Evolutionary conservation across 306 rosid genomes (phyloP).

Genomic region (Fragaria iinumae): DNA sequence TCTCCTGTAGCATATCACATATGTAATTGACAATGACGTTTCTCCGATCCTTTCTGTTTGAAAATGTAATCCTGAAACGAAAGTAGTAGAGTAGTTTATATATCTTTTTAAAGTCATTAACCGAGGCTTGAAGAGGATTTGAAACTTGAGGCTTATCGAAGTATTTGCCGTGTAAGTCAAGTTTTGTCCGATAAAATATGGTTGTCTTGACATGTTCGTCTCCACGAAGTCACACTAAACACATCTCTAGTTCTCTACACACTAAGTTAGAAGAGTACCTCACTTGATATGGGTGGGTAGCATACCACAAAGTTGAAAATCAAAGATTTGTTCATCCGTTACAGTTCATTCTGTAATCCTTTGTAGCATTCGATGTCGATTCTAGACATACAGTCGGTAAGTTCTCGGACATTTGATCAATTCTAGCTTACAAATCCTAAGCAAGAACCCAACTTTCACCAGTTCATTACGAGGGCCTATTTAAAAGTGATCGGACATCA

Average conservation of each 20-base stretch:
- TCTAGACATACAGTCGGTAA: background rate
- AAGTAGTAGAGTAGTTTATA: background rate
- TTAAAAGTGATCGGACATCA: background rate
- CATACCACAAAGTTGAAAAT: background rate
- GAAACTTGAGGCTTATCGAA: too few species aligned
- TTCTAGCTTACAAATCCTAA: background rate
- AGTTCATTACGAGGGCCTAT: background rate
- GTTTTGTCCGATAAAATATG: too few species aligned
- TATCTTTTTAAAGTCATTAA: too few species aligned
- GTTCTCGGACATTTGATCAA: background rate
- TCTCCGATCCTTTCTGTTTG: background rate
- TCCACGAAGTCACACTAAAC: background rate
- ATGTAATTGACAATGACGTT: background rate
- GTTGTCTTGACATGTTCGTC: too few species aligned
- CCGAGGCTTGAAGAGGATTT: background rate
- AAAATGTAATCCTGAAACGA: background rate
- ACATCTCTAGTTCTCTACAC: too few species aligned
- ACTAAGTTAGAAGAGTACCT: too few species aligned
- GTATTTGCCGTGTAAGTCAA: too few species aligned
- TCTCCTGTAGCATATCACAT: background rate
- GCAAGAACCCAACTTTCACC: background rate
- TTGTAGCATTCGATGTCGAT: background rate
- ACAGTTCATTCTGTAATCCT: too few species aligned
- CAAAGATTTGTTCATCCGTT: too few species aligned
- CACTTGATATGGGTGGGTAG: too few species aligned